Evolutionary conservation across 192 early-diverging fungal genomes (phyloP), one percentile per base, ranked within the genome.

Genomic region (Geranomyces variabilis): DNA sequence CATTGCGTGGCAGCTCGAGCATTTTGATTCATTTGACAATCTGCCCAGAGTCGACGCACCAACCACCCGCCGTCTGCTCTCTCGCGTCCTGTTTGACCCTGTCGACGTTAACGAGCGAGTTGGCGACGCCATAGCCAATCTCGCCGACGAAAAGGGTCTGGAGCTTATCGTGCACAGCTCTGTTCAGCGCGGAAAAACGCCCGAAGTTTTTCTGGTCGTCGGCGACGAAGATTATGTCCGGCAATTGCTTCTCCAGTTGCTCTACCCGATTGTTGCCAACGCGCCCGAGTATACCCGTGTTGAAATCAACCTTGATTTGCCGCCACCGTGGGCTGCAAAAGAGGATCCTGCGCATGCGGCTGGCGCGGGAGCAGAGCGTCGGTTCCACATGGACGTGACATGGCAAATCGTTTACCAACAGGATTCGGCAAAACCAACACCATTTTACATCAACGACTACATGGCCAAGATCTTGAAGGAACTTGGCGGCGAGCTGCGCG

Each of bases 1-100:
- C 73, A n/a, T 75, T 31, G 61, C 73, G 9, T 75, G 73, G 73
- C 73, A 75, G 47, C 19, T 75, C 12, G 66, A 67, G 45, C 73
- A 75, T 45, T 75, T 44, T 33, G 53, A 66, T 13, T 44, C 65
- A 7, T 14, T 44, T 14, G 44, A 67, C 58, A 34, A 29, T 21
- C 33, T 75, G 21, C 21, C 62, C 12, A 64, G 51, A 34, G 26
- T 8, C 14, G 70, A 72, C 15, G 21, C n/a, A 15, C 17, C 46
- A 15, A 24, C 46, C 46, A 48, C 64, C 46, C 64, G 64, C 24
- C 70, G 70, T 7, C 70, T 72, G 21, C 30, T 72, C 30, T 30
- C 62, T 13, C 60, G 47, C 12, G 36, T 69, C 56, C 66, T 75
- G 7, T 75, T 68, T 31, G 73, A 75, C 61, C 66, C 73, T 13